Percentiles rank a stretch among this genome's conserved stretches.
Conservation (phyloP, 306 rosid genomes). For the Quillaja saponaria region DNA sequence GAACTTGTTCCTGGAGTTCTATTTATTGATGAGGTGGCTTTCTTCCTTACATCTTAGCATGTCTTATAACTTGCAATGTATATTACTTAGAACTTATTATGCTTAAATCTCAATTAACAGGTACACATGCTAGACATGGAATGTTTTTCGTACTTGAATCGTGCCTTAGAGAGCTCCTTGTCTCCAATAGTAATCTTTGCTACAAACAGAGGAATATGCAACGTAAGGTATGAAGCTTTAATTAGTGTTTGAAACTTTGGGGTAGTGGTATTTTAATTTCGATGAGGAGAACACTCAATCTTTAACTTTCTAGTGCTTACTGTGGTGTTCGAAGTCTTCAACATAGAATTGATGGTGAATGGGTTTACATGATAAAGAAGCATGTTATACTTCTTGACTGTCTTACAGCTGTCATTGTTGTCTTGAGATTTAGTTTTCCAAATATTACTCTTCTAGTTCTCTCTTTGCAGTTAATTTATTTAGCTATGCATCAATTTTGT, state of each 20-base stretch:
- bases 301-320: not conserved
- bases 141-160: conserved; percentile 90
- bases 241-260: not conserved
- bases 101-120: conserved; percentile 40
- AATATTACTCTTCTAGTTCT: not conserved
- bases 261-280: not conserved
- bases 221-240: conserved; percentile 67
- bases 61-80: conserved; percentile 3
- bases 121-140: conserved; percentile 98
- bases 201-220: conserved; percentile 95
- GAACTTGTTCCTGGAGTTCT: conserved; percentile 99
- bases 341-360: not conserved
- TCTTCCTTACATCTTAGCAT: not conserved
- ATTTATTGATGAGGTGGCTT: conserved; percentile 67
- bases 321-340: not conserved
- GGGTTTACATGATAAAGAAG: not conserved
- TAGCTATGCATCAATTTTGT: too few species aligned
- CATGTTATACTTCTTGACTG: not conserved
- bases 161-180: conserved; percentile 93
- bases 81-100: conserved; percentile 18
- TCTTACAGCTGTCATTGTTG: not conserved
- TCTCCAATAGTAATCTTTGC: conserved; percentile 98
- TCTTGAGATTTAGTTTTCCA: not conserved
- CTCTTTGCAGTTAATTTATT: too few species aligned
- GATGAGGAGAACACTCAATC: not conserved